Conservation (phyloP, 2,329 filamentous ascomycete genomes). For the Ilyonectria destructans region DNA sequence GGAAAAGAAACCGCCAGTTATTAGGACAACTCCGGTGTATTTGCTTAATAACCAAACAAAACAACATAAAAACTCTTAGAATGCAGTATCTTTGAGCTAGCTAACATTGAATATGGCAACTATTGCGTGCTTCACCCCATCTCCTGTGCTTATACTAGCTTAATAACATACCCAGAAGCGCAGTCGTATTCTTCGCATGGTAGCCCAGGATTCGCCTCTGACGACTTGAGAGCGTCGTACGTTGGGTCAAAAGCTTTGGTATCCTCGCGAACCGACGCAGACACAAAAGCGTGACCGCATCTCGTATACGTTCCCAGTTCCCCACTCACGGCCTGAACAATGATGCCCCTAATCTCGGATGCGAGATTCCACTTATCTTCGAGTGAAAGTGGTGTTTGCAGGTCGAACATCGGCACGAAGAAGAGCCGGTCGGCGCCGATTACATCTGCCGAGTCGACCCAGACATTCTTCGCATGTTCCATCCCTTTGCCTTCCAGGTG, state of each 20-base stretch:
- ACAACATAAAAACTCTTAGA: too few relatives aligned
- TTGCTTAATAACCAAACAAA: too few relatives aligned
- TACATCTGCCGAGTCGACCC: conserved; percentile 17
- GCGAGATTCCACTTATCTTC: conserved; percentile 22
- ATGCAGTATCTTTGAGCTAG: too few relatives aligned
- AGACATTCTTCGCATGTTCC: background rate
- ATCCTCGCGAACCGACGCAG: background rate
- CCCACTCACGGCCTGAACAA: conserved; percentile 17
- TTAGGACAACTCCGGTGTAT: too few relatives aligned
- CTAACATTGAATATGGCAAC: too few relatives aligned
- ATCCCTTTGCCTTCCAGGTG: conserved; percentile 16
- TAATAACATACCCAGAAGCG: conserved; percentile 24
- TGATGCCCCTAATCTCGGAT: conserved; percentile 22
- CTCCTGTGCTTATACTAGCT: background rate
- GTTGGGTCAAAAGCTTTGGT: conserved; percentile 17
- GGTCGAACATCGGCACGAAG: conserved; percentile 28
- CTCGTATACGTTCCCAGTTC: conserved; percentile 14
- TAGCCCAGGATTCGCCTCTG: conserved; percentile 8
- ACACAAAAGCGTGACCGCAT: conserved; percentile 28
- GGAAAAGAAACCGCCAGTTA: too few relatives aligned
- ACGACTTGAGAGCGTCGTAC: conserved; percentile 15
- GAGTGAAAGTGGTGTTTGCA: conserved; percentile 12
- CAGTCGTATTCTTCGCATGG: conserved; percentile 26
- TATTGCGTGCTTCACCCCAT: background rate
- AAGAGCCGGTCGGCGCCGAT: conserved; percentile 19